These are phyloP conservation scores for Podospora pseudoanserina DNA, from an alignment of 495 filamentous ascomycete genomes.

Conservation along the genomic window DNA sequence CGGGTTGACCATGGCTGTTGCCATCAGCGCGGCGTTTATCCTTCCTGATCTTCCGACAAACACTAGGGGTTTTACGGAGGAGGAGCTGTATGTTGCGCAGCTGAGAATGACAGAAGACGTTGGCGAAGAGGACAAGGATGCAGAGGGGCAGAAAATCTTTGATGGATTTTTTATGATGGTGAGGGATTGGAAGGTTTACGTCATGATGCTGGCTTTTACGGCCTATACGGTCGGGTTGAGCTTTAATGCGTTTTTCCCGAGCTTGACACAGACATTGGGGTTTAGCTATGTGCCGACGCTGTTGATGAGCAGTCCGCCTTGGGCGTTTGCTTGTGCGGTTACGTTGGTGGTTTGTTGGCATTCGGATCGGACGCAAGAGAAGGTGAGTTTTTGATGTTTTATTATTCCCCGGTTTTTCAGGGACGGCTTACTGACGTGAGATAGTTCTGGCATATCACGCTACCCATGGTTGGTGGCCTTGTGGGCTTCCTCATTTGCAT, in stretches of 20 bases:
- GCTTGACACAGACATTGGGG: conserved; percentile 69
- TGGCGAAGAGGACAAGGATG: conserved; percentile 65
- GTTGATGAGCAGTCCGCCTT: conserved; percentile 70
- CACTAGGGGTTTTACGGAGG: conserved; percentile 62
- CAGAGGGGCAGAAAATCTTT: conserved; percentile 54
- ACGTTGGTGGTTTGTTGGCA: conserved; percentile 71
- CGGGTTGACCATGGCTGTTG: conserved; percentile 44
- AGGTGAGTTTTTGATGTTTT: conserved; percentile 19
- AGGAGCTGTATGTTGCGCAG: conserved; percentile 62
- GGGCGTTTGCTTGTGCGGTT: conserved; percentile 63
- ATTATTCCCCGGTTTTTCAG: not conserved
- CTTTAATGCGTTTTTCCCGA: conserved; percentile 50
- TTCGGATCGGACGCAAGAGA: conserved; percentile 68
- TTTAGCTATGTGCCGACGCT: conserved; percentile 66
- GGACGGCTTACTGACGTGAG: not conserved
- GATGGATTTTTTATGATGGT: conserved; percentile 68
- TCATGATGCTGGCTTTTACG: conserved; percentile 42
- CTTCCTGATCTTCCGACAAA: conserved; percentile 73
- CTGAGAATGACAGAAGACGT: conserved; percentile 72
- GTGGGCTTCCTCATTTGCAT: conserved; percentile 71
- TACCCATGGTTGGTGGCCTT: conserved; percentile 64
- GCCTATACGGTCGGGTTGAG: conserved; percentile 37
- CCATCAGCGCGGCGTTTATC: conserved; percentile 51
- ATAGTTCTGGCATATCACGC: conserved; percentile 66
- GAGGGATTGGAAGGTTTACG: conserved; percentile 65